phyloP scores from a whole-genome alignment of 257 asterid species.

The Solanum chiquidenum region DNA sequence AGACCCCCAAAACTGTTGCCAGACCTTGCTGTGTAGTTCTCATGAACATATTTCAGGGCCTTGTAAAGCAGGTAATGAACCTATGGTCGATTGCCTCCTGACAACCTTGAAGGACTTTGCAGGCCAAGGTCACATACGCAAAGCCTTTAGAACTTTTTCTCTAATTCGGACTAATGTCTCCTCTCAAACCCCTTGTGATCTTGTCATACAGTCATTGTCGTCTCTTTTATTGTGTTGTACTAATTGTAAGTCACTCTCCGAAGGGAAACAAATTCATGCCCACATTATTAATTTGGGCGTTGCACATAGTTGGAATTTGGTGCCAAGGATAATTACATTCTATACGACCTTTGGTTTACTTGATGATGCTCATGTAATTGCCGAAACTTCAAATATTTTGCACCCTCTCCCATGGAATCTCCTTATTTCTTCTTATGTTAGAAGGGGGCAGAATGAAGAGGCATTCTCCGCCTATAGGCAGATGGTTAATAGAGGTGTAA shows the following conservation, averaged over 20 bases:
- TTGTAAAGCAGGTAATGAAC: constrained; percentile 9
- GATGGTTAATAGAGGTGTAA: constrained; percentile 39
- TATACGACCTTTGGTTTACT: constrained; percentile 37
- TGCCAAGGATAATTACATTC: constrained; percentile 49
- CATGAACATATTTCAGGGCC: constrained; percentile 7
- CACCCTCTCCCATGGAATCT: constrained; percentile 75
- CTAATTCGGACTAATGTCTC: constrained; percentile 33
- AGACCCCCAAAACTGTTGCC: constrained; percentile 6
- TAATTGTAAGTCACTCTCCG: constrained; percentile 29
- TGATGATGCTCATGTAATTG: constrained; percentile 36
- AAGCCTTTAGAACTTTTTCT: constrained; percentile 47
- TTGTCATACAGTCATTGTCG: constrained; percentile 38
- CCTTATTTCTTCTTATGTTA: constrained; percentile 60
- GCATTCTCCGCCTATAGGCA: constrained; percentile 43
- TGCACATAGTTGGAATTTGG: constrained; percentile 30
- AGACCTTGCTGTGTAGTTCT: not conserved
- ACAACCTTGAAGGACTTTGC: constrained; percentile 45
- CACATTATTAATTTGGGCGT: constrained; percentile 46
- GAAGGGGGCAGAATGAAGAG: constrained; percentile 26
- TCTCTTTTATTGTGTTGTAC: constrained; percentile 52
- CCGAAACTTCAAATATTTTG: constrained; percentile 26
- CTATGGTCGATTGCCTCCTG: constrained; percentile 45
- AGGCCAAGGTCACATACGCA: constrained; percentile 39
- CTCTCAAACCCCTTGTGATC: constrained; percentile 25
- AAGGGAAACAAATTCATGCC: constrained; percentile 72